Conservation (phyloP, 169 alveolate genomes). For the Neospora caninum region DNA sequence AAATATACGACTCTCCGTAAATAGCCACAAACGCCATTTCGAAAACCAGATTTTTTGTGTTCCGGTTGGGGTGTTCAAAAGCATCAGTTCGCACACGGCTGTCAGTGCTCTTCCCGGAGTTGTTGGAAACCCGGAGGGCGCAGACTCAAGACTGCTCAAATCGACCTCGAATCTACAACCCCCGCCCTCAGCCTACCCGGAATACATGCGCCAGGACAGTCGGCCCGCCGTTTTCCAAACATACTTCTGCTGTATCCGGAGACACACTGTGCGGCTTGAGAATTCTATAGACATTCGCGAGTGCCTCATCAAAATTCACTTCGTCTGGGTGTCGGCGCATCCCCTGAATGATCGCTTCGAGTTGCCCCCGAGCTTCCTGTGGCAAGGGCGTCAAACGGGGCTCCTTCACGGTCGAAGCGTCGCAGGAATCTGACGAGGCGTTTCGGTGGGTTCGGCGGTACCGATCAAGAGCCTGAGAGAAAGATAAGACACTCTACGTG, state of each 20-base stretch:
- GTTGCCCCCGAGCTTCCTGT: conserved; percentile 78
- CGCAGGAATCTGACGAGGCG: neutral
- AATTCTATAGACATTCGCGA: conserved; percentile 42
- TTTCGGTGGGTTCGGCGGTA: neutral
- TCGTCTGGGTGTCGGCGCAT: conserved; percentile 74
- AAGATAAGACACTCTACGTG: neutral
- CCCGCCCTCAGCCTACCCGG: no score
- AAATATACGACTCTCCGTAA: neutral
- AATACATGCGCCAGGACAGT: no score
- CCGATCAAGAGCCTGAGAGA: neutral
- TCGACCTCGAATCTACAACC: no score
- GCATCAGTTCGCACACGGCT: no score
- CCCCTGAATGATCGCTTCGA: conserved; percentile 71
- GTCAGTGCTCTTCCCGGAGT: no score
- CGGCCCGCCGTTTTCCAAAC: neutral
- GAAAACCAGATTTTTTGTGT: no score
- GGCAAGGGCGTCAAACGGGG: conserved; percentile 75
- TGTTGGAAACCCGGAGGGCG: no score
- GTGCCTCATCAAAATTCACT: conserved; percentile 84
- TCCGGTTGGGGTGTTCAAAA: no score
- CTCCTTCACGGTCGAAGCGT: conserved; percentile 36
- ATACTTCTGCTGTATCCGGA: neutral
- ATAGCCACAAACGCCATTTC: no score
- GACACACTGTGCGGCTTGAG: neutral
- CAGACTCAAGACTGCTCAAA: no score